phyloP scores from a whole-genome alignment of 306 rosid species.

The Acacia acuminata region DNA sequence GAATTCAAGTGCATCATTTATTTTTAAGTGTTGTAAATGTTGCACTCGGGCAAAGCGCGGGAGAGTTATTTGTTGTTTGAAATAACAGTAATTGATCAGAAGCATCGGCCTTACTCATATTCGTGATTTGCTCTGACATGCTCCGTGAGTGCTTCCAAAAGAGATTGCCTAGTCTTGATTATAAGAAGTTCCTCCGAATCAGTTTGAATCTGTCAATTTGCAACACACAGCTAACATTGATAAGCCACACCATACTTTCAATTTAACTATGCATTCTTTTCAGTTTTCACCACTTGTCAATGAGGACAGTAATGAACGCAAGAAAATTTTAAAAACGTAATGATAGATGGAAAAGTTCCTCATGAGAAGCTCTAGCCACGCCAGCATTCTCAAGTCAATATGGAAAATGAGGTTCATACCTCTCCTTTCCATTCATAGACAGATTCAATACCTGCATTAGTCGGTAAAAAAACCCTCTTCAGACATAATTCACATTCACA shows the following conservation, averaged over 20 bases:
- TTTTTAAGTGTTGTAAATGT: too few relatives aligned
- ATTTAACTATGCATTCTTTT: neutral
- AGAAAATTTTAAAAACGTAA: neutral
- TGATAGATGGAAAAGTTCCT: neutral
- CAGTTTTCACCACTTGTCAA: neutral
- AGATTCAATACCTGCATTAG: constrained; percentile 60
- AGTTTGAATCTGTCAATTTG: constrained; percentile 53
- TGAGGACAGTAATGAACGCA: neutral
- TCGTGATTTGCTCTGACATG: constrained; percentile 72
- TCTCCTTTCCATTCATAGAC: constrained; percentile 91
- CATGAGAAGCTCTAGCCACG: neutral
- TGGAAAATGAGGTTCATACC: constrained; percentile 40
- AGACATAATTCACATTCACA: constrained; percentile 16
- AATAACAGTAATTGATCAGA: neutral
- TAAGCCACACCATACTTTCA: constrained; percentile 2
- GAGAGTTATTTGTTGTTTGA: too few relatives aligned
- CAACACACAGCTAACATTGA: neutral
- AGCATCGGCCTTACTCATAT: constrained; percentile 56
- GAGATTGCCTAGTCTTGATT: constrained; percentile 75
- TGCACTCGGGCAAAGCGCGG: too few relatives aligned
- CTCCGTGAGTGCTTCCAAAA: constrained; percentile 63
- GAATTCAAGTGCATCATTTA: too few relatives aligned
- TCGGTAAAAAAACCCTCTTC: constrained; percentile 38
- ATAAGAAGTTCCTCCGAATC: constrained; percentile 72
- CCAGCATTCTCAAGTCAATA: neutral